Base-by-base conservation (phyloP, 2,329 filamentous ascomycete genomes). In the Fusarium sp. region DNA sequence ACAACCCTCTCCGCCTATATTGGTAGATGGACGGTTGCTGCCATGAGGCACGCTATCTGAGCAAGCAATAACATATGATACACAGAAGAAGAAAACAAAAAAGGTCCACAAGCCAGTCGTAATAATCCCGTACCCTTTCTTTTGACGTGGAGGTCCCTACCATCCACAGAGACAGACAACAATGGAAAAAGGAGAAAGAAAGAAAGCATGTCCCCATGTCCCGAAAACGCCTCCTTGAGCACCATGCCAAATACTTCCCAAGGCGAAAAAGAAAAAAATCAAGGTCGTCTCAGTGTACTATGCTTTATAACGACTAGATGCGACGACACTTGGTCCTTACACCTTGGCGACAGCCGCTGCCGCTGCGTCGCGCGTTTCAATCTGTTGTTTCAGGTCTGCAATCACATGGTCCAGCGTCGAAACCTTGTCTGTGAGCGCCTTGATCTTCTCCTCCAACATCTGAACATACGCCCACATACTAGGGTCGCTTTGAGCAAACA, bases 381-480 rank as follows among this genome's bases (percentile, higher is more conserved):
- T 66, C 45, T 79, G 77, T 53, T 77, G 78, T 65, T 78, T 80
- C 45, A 80, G 58, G 8, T 61, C 67, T 13, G 73, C 65, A 30
- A 80, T 76, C 53, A 79, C 77, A 23, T 78, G 72, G 38, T 80
- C 78, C 18, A 80, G 74, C 45, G 67, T 69, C 9, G 69, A 56
- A 15, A 81, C 75, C 60, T 76, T 79, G 10, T 81, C 79, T 3
- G 76, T 73, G 20, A 81, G 65, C 31, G 69, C 70, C 65, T 80
- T 81, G 49, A 81, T 73, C 64, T 79, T 80, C 13, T 88, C 86
- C 74, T 95, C 92, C 50, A 95, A 82, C 18, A 84, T 85, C 58
- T 92, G 89, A 34, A 94, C 87, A 73, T 93, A 93, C 6, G 84
- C 81, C 90, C 90, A 93, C 10, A 94, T 81, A 41, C 88, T 89